phyloP scores from a whole-genome alignment of 2,329 filamentous ascomycete genomes.

The Clarireedia homoeocarpa region DNA sequence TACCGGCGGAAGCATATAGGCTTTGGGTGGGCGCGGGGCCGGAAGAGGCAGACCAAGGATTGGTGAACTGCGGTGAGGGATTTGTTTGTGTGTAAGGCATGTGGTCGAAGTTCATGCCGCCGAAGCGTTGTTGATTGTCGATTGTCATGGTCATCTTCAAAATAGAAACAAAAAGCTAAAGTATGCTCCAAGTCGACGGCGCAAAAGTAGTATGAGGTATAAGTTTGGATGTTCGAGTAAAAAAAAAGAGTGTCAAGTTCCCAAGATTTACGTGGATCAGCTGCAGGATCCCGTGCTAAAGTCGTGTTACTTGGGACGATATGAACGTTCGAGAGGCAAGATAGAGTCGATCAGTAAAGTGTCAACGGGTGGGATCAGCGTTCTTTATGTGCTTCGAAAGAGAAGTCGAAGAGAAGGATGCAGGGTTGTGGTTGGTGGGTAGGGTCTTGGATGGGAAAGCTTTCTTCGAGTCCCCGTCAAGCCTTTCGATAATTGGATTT shows the following conservation, averaged over 20 bases:
- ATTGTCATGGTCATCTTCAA: slow-evolving; percentile 83
- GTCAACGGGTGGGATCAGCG: slow-evolving; percentile 25
- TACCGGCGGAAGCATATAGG: slow-evolving; percentile 50
- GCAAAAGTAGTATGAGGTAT: not conserved
- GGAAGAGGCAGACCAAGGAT: slow-evolving; percentile 70
- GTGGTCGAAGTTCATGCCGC: slow-evolving; percentile 68
- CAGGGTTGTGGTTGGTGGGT: slow-evolving; percentile 20
- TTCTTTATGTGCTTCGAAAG: slow-evolving; percentile 27
- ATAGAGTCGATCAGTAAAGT: slow-evolving; percentile 20
- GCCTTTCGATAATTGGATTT: slow-evolving; percentile 11
- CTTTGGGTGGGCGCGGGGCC: slow-evolving; percentile 41
- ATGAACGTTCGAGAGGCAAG: slow-evolving; percentile 14
- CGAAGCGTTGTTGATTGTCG: slow-evolving; percentile 81
- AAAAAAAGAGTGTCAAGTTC: slow-evolving; percentile 12
- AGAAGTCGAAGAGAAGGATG: slow-evolving; percentile 12
- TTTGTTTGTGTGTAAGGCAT: slow-evolving; percentile 54
- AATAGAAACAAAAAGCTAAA: slow-evolving; percentile 10
- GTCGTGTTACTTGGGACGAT: not conserved
- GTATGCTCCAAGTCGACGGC: slow-evolving; percentile 5
- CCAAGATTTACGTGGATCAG: slow-evolving; percentile 22
- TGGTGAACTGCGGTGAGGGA: slow-evolving; percentile 66
- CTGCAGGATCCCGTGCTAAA: slow-evolving; percentile 27
- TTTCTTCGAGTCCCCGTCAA: slow-evolving; percentile 1
- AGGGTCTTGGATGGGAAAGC: not conserved
- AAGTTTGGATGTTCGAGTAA: not conserved